Conservation (phyloP, 2,329 filamentous ascomycete genomes). For the Verticillium longisporum region DNA sequence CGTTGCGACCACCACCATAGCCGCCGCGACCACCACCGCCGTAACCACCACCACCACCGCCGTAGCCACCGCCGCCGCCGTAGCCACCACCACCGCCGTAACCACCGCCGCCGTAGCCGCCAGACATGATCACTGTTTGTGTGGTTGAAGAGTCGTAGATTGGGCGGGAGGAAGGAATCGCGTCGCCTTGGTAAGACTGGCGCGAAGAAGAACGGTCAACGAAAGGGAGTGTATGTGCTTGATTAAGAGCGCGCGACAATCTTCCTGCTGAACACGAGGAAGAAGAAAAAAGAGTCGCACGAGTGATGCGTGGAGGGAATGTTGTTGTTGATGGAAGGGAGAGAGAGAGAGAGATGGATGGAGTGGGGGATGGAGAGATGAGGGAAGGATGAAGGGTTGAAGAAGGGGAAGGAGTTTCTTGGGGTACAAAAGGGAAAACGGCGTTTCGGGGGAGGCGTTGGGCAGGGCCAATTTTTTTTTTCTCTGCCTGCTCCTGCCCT, state of each 20-base stretch:
- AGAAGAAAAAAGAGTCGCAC: slow-evolving; percentile 3
- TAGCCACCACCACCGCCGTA: slow-evolving; percentile 20
- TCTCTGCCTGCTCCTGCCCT: background rate
- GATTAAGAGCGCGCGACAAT: background rate
- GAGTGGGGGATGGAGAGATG: slow-evolving; percentile 1
- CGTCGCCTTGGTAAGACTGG: background rate
- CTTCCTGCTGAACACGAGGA: slow-evolving; percentile 8
- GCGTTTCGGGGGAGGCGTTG: background rate
- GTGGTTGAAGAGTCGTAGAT: background rate
- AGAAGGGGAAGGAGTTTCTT: slow-evolving; percentile 10
- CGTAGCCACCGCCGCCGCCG: slow-evolving; percentile 18
- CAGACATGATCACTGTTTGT: slow-evolving; percentile 30
- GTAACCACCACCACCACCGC: slow-evolving; percentile 20
- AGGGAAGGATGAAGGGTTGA: slow-evolving; percentile 6
- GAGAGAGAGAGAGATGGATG: background rate
- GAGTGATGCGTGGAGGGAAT: slow-evolving; percentile 6
- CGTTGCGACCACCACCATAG: slow-evolving; percentile 33
- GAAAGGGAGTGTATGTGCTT: background rate
- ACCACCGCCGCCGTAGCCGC: slow-evolving; percentile 14
- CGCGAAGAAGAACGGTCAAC: background rate
- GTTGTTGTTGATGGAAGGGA: slow-evolving; percentile 1
- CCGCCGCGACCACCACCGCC: slow-evolving; percentile 24
- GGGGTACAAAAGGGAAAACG: background rate
- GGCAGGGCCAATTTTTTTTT: background rate
- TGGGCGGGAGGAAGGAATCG: slow-evolving; percentile 2